Evolutionary conservation across 2,329 filamentous ascomycete species (phyloP).

Genomic region (Macrophomina phaseolina): DNA sequence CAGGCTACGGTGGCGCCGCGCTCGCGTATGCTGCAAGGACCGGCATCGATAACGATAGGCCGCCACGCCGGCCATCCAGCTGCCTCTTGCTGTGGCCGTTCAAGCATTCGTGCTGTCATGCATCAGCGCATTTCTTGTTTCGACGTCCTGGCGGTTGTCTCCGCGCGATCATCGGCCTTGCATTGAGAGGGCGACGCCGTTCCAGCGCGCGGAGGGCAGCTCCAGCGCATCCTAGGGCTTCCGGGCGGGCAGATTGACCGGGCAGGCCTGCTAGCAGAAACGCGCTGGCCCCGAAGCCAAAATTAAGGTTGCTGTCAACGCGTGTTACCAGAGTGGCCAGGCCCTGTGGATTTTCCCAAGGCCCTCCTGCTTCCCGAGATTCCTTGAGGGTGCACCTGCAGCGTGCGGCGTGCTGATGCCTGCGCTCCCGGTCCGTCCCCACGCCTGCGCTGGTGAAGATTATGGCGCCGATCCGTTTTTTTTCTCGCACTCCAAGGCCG

Average conservation of each 20-base stretch:
- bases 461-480: conserved; percentile 28
- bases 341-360: conserved; percentile 12
- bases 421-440: conserved; percentile 16
- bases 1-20: conserved; percentile 19
- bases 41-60: conserved; percentile 23
- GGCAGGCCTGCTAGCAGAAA: conserved; percentile 22
- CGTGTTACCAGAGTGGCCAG: conserved; percentile 27
- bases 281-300: conserved; percentile 17
- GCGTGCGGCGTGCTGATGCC: conserved; percentile 10
- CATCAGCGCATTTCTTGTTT: conserved; percentile 25
- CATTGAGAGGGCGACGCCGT: conserved; percentile 6
- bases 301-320: conserved; percentile 30
- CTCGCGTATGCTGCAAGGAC: conserved; percentile 17
- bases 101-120: conserved; percentile 22
- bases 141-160: conserved; percentile 21
- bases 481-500: not conserved
- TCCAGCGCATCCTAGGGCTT: conserved; percentile 1
- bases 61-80: not conserved
- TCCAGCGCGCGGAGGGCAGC: not conserved
- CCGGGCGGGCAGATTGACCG: conserved; percentile 12
- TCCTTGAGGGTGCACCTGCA: conserved; percentile 28
- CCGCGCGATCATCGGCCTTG: conserved; percentile 20
- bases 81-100: conserved; percentile 13
- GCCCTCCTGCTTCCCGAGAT: conserved; percentile 30
- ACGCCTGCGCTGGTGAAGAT: conserved; percentile 24